phyloP scores from a whole-genome alignment of 1,139 yeast species.

The Tardiomyces digboiensis region DNA sequence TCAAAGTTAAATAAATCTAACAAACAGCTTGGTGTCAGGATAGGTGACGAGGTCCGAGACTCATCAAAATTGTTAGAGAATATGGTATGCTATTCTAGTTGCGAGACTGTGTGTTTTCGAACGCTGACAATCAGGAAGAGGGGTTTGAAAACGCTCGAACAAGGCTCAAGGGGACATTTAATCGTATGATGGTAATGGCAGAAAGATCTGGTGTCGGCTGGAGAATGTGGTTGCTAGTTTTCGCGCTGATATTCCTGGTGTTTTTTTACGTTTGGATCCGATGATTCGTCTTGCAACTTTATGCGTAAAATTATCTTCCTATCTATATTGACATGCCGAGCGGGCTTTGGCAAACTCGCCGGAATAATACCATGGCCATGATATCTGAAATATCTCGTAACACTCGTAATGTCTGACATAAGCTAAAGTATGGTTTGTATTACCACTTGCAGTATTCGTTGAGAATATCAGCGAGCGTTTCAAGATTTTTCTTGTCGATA shows the following conservation, averaged over 20 bases:
- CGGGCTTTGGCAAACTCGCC: too few relatives aligned
- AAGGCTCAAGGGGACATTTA: slow-evolving; percentile 54
- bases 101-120: too few relatives aligned
- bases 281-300: background rate
- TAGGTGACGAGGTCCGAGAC: slow-evolving; percentile 81
- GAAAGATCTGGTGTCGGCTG: slow-evolving; percentile 73
- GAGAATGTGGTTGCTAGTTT: slow-evolving; percentile 68
- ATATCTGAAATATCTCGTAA: too few relatives aligned
- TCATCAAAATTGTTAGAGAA: slow-evolving; percentile 45
- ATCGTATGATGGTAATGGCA: slow-evolving; percentile 73
- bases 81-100: background rate
- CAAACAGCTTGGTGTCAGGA: slow-evolving; percentile 36
- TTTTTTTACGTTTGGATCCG: slow-evolving; percentile 74
- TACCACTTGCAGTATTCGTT: slow-evolving; percentile 36
- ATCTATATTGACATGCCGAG: too few relatives aligned
- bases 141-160: slow-evolving; percentile 38
- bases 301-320: background rate
- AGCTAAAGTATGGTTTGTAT: too few relatives aligned
- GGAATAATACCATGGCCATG: too few relatives aligned
- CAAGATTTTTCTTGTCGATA: slow-evolving; percentile 50
- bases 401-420: too few relatives aligned
- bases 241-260: slow-evolving; percentile 48
- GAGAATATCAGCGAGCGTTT: slow-evolving; percentile 44
- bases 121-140: slow-evolving; percentile 32
- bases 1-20: too few relatives aligned